Evolutionary conservation across 495 filamentous ascomycete genomes (phyloP).

Genomic region (Parathielavia hyrcaniae): DNA sequence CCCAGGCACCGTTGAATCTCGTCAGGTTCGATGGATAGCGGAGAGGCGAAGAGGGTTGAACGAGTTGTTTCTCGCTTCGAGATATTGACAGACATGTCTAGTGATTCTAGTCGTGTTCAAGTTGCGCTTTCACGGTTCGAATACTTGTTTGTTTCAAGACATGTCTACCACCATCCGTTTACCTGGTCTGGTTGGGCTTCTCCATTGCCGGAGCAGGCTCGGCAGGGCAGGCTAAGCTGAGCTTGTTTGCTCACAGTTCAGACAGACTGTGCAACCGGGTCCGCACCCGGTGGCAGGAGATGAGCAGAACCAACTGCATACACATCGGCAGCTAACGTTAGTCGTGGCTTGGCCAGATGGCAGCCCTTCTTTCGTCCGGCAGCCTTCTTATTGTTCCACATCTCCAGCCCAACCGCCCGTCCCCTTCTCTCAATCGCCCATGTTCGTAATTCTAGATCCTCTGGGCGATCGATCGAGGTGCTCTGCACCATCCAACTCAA

Average conservation of each 20-base stretch:
- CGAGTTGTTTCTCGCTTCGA: neutral
- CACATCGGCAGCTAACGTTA: slow-evolving; percentile 11
- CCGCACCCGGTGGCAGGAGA: slow-evolving; percentile 16
- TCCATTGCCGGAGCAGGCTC: neutral
- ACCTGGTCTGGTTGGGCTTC: too few relatives aligned
- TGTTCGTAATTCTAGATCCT: slow-evolving; percentile 10
- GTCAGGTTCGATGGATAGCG: neutral
- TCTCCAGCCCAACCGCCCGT: slow-evolving; percentile 5
- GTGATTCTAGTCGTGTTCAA: neutral
- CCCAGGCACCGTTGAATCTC: neutral
- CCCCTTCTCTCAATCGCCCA: slow-evolving; percentile 7
- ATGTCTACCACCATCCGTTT: too few relatives aligned
- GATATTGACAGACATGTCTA: neutral
- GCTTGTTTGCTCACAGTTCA: neutral
- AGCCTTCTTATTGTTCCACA: neutral
- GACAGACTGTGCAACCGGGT: slow-evolving; percentile 17
- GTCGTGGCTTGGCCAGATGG: slow-evolving; percentile 9
- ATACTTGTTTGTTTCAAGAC: too few relatives aligned
- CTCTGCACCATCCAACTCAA: slow-evolving; percentile 10
- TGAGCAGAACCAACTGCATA: slow-evolving; percentile 22
- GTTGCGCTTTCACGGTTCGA: too few relatives aligned
- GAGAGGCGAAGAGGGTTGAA: neutral
- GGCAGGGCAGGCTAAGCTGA: neutral
- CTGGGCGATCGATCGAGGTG: slow-evolving; percentile 12
- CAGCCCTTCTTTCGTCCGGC: slow-evolving; percentile 8